Evolutionary conservation across 2,329 filamentous ascomycete species (phyloP).

Genomic region (Zymoseptoria ardabiliae): DNA sequence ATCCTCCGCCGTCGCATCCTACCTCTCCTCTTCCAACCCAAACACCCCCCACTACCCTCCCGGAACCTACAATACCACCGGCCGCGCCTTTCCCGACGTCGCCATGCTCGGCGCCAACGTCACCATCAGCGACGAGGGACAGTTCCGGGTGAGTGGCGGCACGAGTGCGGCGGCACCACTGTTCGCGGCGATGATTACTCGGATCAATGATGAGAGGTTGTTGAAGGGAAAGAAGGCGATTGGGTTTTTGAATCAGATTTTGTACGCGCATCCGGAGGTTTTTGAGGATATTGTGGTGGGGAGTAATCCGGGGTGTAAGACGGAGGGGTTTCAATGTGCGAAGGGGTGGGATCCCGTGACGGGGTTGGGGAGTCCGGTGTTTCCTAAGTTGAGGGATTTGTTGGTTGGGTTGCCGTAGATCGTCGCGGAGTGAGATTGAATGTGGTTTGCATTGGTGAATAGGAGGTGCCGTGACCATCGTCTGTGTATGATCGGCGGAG

Average conservation of each 20-base stretch:
- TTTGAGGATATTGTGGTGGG: slow-evolving; percentile 31
- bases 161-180: slow-evolving; percentile 45
- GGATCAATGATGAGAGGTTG: slow-evolving; percentile 34
- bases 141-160: slow-evolving; percentile 33
- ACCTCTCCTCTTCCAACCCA: slow-evolving; percentile 22
- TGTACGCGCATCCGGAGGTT: slow-evolving; percentile 35
- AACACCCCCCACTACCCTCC: slow-evolving; percentile 7
- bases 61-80: slow-evolving; percentile 41
- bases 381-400: slow-evolving; percentile 21
- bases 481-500: no score
- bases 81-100: slow-evolving; percentile 43
- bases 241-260: slow-evolving; percentile 35
- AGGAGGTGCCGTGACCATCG: no score
- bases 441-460: no score
- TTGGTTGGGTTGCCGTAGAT: slow-evolving; percentile 20
- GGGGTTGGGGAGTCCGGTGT: slow-evolving; percentile 24
- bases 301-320: slow-evolving; percentile 31
- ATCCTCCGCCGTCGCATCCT: slow-evolving; percentile 17
- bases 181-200: slow-evolving; percentile 40
- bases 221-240: slow-evolving; percentile 29
- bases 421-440: not conserved
- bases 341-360: slow-evolving; percentile 30
- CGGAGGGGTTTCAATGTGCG: slow-evolving; percentile 21
- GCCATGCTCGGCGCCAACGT: slow-evolving; percentile 17
- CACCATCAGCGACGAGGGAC: not conserved